phyloP scores from a whole-genome alignment of 1,284 basidiomycete species.

The Apiotrichum montevideense region DNA sequence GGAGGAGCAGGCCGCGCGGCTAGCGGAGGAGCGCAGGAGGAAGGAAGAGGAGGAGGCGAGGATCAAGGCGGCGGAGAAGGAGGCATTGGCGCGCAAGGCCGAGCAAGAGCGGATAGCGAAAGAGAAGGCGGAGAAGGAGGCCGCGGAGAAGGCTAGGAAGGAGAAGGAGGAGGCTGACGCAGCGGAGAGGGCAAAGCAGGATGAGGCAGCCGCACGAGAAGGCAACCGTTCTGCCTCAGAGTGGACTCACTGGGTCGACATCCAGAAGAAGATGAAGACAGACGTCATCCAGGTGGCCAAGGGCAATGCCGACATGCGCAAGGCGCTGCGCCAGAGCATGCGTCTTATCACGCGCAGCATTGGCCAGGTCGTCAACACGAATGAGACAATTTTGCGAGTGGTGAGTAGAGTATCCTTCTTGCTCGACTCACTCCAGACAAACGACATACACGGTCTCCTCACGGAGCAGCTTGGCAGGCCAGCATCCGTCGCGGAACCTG shows the following conservation, averaged over 20 bases:
- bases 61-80: slow-evolving; percentile 21
- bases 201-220: slow-evolving; percentile 8
- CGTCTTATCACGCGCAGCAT: slow-evolving; percentile 84
- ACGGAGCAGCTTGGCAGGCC: slow-evolving; percentile 41
- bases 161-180: slow-evolving; percentile 16
- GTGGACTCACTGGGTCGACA: slow-evolving; percentile 60
- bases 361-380: slow-evolving; percentile 82
- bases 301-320: slow-evolving; percentile 51
- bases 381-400: slow-evolving; percentile 62
- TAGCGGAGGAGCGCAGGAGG: slow-evolving; percentile 10
- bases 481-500: slow-evolving; percentile 45
- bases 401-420: slow-evolving; percentile 11
- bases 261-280: slow-evolving; percentile 64
- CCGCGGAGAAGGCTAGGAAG: slow-evolving; percentile 12
- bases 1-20: slow-evolving; percentile 15
- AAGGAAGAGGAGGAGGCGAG: slow-evolving; percentile 26
- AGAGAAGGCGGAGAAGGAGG: slow-evolving; percentile 20
- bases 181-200: slow-evolving; percentile 12
- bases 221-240: slow-evolving; percentile 53
- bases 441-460: slow-evolving; percentile 58
- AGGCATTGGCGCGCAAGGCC: slow-evolving; percentile 20
- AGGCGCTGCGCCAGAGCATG: slow-evolving; percentile 56
- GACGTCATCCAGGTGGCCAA: slow-evolving; percentile 71
- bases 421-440: slow-evolving; percentile 51
- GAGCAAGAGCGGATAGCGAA: slow-evolving; percentile 22